Conservation (phyloP, 2,329 filamentous ascomycete genomes). For the Alternaria solani region DNA sequence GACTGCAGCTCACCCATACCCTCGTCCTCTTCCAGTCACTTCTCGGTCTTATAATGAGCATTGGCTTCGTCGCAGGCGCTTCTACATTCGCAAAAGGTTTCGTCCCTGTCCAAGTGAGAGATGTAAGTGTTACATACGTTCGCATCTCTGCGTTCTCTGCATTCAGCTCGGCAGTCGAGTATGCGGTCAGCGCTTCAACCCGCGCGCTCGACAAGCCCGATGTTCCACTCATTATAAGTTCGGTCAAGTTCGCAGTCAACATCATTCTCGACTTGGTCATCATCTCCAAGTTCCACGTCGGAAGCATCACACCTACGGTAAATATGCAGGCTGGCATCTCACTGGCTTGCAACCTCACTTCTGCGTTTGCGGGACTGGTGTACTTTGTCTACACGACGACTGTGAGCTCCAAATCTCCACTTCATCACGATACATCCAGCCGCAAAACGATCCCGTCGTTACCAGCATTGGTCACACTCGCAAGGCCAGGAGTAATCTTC, state of each 20-base stretch:
- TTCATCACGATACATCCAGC: slow-evolving; percentile 10
- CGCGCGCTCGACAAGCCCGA: slow-evolving; percentile 74
- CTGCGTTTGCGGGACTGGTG: slow-evolving; percentile 57
- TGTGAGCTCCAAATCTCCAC: slow-evolving; percentile 39
- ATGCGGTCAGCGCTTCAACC: slow-evolving; percentile 67
- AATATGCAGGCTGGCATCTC: slow-evolving; percentile 71
- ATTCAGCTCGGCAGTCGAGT: slow-evolving; percentile 69
- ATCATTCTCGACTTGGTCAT: slow-evolving; percentile 72
- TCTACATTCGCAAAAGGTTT: slow-evolving; percentile 66
- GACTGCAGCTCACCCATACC: slow-evolving; percentile 66
- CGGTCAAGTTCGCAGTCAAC: slow-evolving; percentile 69
- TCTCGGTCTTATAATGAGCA: slow-evolving; percentile 66
- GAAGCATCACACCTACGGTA: slow-evolving; percentile 62
- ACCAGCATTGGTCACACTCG: slow-evolving; percentile 59
- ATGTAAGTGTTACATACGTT: slow-evolving; percentile 68
- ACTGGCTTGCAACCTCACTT: slow-evolving; percentile 60
- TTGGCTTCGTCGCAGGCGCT: slow-evolving; percentile 65
- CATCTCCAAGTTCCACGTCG: slow-evolving; percentile 71
- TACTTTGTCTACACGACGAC: slow-evolving; percentile 65
- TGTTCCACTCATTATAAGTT: slow-evolving; percentile 72
- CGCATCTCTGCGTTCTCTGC: slow-evolving; percentile 70
- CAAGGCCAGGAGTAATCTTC: slow-evolving; percentile 66
- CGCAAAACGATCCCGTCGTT: slow-evolving; percentile 39
- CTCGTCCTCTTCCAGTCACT: slow-evolving; percentile 62
- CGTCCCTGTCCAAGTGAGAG: slow-evolving; percentile 67